phyloP scores from a whole-genome alignment of 2,329 filamentous ascomycete species.

The Diatrype stigma region DNA sequence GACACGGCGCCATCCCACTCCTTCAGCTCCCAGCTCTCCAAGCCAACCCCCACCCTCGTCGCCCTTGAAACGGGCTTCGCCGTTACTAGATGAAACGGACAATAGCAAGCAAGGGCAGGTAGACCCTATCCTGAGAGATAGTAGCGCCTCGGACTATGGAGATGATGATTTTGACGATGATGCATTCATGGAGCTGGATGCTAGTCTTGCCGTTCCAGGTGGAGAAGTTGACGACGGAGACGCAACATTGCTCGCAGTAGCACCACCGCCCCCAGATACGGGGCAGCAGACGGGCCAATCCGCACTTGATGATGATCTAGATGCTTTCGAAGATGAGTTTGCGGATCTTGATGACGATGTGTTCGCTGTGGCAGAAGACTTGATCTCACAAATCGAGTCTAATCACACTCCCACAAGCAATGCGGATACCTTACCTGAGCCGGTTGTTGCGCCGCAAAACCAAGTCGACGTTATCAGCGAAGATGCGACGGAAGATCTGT shows the following conservation, averaged over 20 bases:
- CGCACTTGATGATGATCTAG: constrained; percentile 7
- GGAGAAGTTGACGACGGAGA: constrained; percentile 17
- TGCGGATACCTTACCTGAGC: constrained; percentile 12
- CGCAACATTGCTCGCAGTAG: constrained; percentile 5
- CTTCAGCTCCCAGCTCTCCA: constrained; percentile 10
- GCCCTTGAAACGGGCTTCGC: constrained; percentile 14
- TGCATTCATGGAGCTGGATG: constrained; percentile 51
- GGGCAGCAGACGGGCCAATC: constrained; percentile 11
- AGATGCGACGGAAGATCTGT: constrained; percentile 41
- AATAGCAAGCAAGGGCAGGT: constrained; percentile 1
- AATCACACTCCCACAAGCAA: constrained; percentile 14
- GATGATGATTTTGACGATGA: constrained; percentile 59
- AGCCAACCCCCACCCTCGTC: constrained; percentile 16
- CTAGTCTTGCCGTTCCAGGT: constrained; percentile 23
- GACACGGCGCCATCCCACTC: constrained; percentile 20
- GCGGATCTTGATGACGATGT: constrained; percentile 63
- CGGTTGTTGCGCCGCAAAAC: constrained; percentile 6
- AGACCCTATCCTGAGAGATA: background rate
- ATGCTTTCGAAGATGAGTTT: constrained; percentile 52
- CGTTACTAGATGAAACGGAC: constrained; percentile 3
- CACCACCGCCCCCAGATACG: constrained; percentile 9
- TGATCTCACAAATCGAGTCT: constrained; percentile 33
- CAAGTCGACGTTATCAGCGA: constrained; percentile 19
- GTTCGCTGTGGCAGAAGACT: constrained; percentile 43
- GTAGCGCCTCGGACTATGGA: constrained; percentile 45